These are phyloP conservation scores for Lyophyllum semitale DNA, from an alignment of 768 basidiomycete genomes.

Conservation along the genomic window DNA sequence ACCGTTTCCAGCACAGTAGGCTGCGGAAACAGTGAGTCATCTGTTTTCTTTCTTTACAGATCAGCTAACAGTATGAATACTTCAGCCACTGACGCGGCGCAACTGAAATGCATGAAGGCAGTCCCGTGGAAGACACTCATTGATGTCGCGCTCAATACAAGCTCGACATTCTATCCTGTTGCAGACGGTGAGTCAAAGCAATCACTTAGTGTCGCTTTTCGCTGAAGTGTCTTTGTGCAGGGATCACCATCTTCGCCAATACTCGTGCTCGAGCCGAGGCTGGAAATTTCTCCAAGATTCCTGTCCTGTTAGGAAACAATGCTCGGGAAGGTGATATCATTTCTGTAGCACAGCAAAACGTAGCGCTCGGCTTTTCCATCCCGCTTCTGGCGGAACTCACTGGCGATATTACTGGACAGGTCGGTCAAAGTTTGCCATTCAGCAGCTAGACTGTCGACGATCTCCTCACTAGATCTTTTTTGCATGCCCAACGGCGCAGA, in stretches of 20 bases:
- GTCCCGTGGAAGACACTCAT: conserved; percentile 28
- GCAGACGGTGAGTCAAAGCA: conserved; percentile 25
- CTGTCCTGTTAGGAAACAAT: conserved; percentile 24
- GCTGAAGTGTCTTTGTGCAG: conserved; percentile 9
- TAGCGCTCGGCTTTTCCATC: background rate
- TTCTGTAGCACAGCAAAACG: background rate
- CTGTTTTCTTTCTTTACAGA: background rate
- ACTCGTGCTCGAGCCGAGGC: conserved; percentile 8
- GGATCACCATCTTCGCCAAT: conserved; percentile 36
- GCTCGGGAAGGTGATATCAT: conserved; percentile 24
- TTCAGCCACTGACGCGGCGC: conserved; percentile 26
- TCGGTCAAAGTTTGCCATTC: no score
- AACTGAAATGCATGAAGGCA: conserved; percentile 34
- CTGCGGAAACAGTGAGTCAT: conserved; percentile 29
- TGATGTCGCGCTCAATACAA: conserved; percentile 27
- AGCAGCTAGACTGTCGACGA: background rate
- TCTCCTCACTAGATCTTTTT: conserved; percentile 8
- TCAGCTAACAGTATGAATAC: conserved; percentile 7
- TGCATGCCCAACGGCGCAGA: conserved; percentile 11
- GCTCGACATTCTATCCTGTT: conserved; percentile 24
- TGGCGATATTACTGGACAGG: background rate
- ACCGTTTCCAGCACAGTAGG: conserved; percentile 29
- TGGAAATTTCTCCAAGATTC: conserved; percentile 14
- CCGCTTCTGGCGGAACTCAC: background rate
- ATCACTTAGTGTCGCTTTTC: background rate